These are phyloP conservation scores for Amesomyces nigricolor DNA, from an alignment of 2,329 filamentous ascomycete genomes.

Conservation along the genomic window DNA sequence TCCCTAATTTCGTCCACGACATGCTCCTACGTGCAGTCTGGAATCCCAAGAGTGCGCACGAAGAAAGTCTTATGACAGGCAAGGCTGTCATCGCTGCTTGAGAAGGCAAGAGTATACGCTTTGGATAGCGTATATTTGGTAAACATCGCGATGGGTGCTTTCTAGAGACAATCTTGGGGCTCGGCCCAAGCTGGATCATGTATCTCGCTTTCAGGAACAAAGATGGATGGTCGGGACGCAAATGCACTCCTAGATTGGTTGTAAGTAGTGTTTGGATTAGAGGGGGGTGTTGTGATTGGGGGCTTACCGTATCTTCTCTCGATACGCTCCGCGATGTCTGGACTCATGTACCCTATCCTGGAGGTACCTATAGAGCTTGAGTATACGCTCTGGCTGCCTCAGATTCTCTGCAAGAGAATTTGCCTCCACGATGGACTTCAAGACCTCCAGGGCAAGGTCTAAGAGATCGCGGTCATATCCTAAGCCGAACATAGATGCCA, in stretches of 20 bases:
- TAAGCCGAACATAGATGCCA: conserved; percentile 4
- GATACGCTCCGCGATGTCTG: background rate
- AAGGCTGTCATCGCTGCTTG: background rate
- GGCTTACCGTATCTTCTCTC: conserved; percentile 5
- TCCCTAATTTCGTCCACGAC: conserved; percentile 6
- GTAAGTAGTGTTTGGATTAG: conserved; percentile 1
- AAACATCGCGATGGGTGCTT: conserved; percentile 2
- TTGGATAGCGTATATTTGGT: conserved; percentile 8
- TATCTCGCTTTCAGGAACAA: conserved; percentile 5
- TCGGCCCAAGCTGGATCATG: conserved; percentile 4
- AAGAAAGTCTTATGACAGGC: conserved; percentile 1
- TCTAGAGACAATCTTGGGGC: conserved; percentile 5
- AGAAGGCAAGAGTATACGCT: conserved; percentile 3
- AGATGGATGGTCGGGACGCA: conserved; percentile 5
- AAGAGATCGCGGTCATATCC: conserved; percentile 7
- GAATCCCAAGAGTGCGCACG: conserved; percentile 5
- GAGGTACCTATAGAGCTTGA: conserved; percentile 5
- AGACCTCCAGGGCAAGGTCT: conserved; percentile 3
- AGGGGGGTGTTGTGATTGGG: background rate
- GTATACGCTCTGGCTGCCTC: background rate
- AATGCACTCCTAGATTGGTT: conserved; percentile 4
- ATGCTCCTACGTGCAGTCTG: conserved; percentile 5
- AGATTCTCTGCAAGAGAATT: conserved; percentile 2
- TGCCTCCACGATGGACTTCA: conserved; percentile 8
- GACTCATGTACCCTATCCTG: conserved; percentile 3